Evolutionary conservation across 2,329 filamentous ascomycete genomes (phyloP), one percentile per base, ranked within the genome.

Genomic region (Sporothrix pallida): DNA sequence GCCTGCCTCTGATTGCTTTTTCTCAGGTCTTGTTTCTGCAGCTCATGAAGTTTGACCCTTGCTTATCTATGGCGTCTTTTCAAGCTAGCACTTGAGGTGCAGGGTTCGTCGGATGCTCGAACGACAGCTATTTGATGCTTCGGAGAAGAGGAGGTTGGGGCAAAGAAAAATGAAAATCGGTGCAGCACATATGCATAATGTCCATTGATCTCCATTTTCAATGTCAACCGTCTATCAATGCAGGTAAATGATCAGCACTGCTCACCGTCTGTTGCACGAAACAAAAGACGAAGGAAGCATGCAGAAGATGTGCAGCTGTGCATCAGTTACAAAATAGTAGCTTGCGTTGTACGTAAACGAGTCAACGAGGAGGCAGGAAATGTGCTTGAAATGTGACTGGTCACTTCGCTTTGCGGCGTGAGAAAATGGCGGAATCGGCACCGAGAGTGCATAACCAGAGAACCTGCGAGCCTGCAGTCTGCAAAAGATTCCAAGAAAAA

Each of bases 191-290:
- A 31, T 7, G 23, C 23, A 58, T 13, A 58, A 31, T 26, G 23
- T 58, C 23, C 56, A 13, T 17, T 17, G 52, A 9, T 54, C 52
- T 54, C 17, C n/a, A 20, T 54, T 23, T 20, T 10, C 52, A n/a
- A 54, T 54, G 52, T 8, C 23, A n/a, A 20, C 17, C 20, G 9
- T 46, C 37, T 42, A 46, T 46, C 60, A 46, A 23, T 65, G n/a
- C n/a, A 23, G 60, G 20, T 7, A 3, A 44, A 20, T 1, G 17
- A 8, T n/a, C 3, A 13, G 1, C 20, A 65, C 46, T 15, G 62
- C 62, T 48, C 42, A 67, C 42, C 62, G 62, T 67, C 42, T 67
- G 62, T 48, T 44, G 20, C 62, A 67, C 62, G 42, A 67, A 37
- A 48, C 20, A 20, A 67, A 48, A 17, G 62, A 48, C 42, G 62